Evolutionary conservation across 768 basidiomycete genomes (phyloP).

Genomic region (Suillus fuscotomentosus): DNA sequence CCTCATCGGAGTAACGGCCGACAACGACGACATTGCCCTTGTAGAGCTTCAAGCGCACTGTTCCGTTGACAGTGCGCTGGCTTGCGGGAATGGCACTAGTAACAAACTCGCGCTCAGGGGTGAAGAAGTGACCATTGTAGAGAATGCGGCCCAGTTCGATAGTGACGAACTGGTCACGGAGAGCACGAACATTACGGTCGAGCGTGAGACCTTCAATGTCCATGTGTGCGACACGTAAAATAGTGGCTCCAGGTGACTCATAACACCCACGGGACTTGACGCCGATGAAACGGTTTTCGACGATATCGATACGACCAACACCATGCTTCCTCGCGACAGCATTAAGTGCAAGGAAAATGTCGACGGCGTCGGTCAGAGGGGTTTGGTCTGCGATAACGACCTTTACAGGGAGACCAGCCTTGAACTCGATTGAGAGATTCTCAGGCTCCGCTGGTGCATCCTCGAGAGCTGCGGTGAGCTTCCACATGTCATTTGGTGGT

Average conservation of each 20-base stretch:
- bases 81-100: constrained; percentile 87
- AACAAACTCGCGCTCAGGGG: constrained; percentile 97
- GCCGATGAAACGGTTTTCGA: constrained; percentile 99
- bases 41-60: constrained; percentile 88
- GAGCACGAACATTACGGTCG: constrained; percentile 92
- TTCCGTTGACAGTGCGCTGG: constrained; percentile 95
- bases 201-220: constrained; percentile 98
- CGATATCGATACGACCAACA: constrained; percentile 96
- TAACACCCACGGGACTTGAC: constrained; percentile 99
- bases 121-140: constrained; percentile 99
- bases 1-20: constrained; percentile 87
- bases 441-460: constrained; percentile 79
- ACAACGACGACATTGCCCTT: constrained; percentile 96
- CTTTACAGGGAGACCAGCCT: constrained; percentile 82
- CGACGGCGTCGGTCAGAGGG: constrained; percentile 87
- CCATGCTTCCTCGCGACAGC: constrained; percentile 92
- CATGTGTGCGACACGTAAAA: constrained; percentile 92
- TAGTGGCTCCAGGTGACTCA: constrained; percentile 95
- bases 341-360: constrained; percentile 91
- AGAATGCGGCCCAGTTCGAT: constrained; percentile 86
- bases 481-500: constrained; percentile 98
- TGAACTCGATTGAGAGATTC: constrained; percentile 81
- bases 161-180: constrained; percentile 95
- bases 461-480: constrained; percentile 84
- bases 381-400: constrained; percentile 68